Evolutionary conservation across 2,329 filamentous ascomycete genomes (phyloP), one percentile per base, ranked within the genome.

Genomic region (Neopestalotiopsis sp.): DNA sequence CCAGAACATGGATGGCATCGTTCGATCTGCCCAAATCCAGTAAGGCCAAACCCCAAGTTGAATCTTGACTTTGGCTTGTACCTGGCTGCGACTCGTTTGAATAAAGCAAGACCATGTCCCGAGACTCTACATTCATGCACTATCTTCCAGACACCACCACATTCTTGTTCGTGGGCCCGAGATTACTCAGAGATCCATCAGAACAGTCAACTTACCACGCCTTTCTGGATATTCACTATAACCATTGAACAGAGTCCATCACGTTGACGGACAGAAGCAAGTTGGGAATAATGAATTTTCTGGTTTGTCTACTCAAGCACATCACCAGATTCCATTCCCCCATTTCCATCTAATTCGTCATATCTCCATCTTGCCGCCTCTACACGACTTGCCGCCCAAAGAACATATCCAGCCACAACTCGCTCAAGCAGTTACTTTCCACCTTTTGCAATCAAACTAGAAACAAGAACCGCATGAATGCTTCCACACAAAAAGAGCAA

Each of bases 401-500:
- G 45, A 52, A 52, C 14, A 52, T 52, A 52, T 52, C 45, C 45
- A 52, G 45, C 45, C 45, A 52, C 45, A n/a, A 52, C 45, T 9
- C 45, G 45, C 45, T 52, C n/a, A 17, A 20, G 45, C 45, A 52
- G 34, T 38, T 38, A 38, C n/a, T 52, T 52, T 64, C 61, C 61
- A 28, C 34, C 20, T 64, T 32, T 38, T 64, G 4, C 42, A 45
- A 64, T 34, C 14, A 64, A 45, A 42, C 20, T 28, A 45, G 49
- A 20, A 38, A 49, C 61, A 28, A 45, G 10, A 24, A 38, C n/a
- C 38, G 61, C 38, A 45, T 20, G 32, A 64, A 28, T 38, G 61
- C 61, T 52, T 20, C 38, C 42, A n/a, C 30, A 62, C n/a, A 20
- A n/a, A 32, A 64, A 69, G 24, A 45, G 34, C 65, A 67, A 66